Base-by-base conservation (phyloP, 2,329 filamentous ascomycete genomes). In the Byssochlamys sp. region DNA sequence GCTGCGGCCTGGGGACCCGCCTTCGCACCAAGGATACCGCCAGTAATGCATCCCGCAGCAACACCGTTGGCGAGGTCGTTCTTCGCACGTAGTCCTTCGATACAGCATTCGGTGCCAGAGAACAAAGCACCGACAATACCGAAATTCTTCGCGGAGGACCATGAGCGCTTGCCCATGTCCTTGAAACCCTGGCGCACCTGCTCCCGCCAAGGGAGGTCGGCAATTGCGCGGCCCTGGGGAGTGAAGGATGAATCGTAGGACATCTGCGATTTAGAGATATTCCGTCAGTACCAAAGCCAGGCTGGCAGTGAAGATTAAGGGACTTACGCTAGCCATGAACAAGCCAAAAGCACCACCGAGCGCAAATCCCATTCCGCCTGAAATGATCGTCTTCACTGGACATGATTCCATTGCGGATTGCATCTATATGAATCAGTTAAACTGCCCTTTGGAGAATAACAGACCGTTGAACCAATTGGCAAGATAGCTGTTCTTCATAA, bases 291-390 rank as follows among this genome's bases (percentile, higher is more conserved):
- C n/a, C 7, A 19, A 45, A 45, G 12, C n/a, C 5, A 24, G n/a
- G 4, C 39, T 19, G n/a, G 19, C 39, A 45, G n/a, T 45, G 39
- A 45, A 45, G 14, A 5, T 45, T 19, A 19, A 45, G n/a, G 5
- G 9, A 79, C 87, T 62, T 85, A 95, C 90, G 69, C 89, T 94
- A 59, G 91, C 90, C 92, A 97, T 99, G 80, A 99, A 99, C 67
- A 97, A 82, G 65, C 94, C 94, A 66, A 99, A 99, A 50, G 95
- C 80, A 67, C 91, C 94, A 61, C 94, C 94, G 63, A 99, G 86
- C 39, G 87, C 94, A 68, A 96, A 96, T 14, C 94, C 94, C 84
- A 95, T 95, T 26, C 88, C 89, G 58, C 92, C 94, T 0, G 91
- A 89, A 76, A 99, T 88, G 65, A 84, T 86, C 19, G 90, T 89